Base-by-base conservation (phyloP, 1,139 yeast genomes). In the Hansenula lynferdii region DNA sequence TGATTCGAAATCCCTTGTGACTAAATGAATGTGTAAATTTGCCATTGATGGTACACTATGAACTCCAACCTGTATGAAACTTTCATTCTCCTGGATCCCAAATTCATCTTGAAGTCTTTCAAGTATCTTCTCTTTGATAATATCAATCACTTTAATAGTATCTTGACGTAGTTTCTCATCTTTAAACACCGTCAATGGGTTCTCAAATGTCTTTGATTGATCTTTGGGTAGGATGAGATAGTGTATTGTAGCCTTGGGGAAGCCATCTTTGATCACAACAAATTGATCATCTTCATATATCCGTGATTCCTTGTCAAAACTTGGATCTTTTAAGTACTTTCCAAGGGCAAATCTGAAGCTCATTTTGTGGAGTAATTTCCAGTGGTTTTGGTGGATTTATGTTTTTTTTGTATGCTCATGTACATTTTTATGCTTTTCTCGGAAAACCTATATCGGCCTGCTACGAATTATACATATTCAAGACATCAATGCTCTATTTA, bases 11-110 rank as follows among this genome's bases (percentile, higher is more conserved):
- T 85, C 95, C 36, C 62, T 67, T 0, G 90, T 77, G 36, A 85
- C 68, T 12, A 85, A 76, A 61, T 85, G 95, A 21, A 85, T 64
- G 53, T 85, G 95, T 28, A 85, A 55, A 52, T 85, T 83, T 34
- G 59, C 60, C 69, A 85, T 54, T 1, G 90, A 80, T 2, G 95
- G 95, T 2, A 72, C 70, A 3, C 84, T 62, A 58, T 85, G 95
- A 18, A 85, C 70, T 0, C 95, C 94, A 3, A 69, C 71, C 42
- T 64, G 64, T n/a, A 85, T 62, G 42, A 69, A 72, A 0, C 54
- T 49, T 9, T 61, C 60, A 20, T 60, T 51, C 35, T 65, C 62
- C 10, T 33, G 34, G 10, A 45, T 35, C 0, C 43, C 47, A 15
- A 51, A 42, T 11, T 45, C 37, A 5, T 34, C 37, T 10, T 43